These are phyloP conservation scores for Malania oleifera DNA, from an alignment of 164 flowering plant genomes.

Conservation along the genomic window DNA sequence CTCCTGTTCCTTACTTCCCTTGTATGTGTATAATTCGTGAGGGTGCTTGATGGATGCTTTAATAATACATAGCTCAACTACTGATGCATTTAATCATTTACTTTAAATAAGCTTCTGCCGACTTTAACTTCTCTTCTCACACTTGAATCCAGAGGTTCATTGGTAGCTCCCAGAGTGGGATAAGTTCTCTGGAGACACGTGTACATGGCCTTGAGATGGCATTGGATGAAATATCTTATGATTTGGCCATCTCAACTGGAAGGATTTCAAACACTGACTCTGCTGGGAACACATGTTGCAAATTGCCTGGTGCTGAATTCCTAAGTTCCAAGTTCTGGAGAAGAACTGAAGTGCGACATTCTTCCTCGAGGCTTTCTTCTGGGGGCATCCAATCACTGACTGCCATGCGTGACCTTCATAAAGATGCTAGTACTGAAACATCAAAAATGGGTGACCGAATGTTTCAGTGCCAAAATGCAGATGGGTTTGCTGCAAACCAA, in stretches of 20 bases:
- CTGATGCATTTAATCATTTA: too few relatives aligned
- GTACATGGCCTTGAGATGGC: conserved; percentile 85
- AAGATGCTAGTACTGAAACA: conserved; percentile 29
- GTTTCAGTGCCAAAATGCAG: conserved; percentile 37
- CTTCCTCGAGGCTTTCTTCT: conserved; percentile 40
- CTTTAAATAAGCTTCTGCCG: background rate
- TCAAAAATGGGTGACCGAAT: conserved; percentile 34
- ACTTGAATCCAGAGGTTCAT: conserved; percentile 54
- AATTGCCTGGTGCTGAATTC: conserved; percentile 73
- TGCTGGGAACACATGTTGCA: conserved; percentile 52
- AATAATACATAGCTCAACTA: too few relatives aligned
- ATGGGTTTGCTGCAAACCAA: conserved; percentile 69
- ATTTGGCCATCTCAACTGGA: conserved; percentile 65
- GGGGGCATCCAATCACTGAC: conserved; percentile 28
- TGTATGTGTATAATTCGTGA: too few relatives aligned
- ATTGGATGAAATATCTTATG: conserved; percentile 77
- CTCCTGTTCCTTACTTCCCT: too few relatives aligned
- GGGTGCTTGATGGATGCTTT: too few relatives aligned
- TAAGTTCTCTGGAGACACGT: conserved; percentile 82
- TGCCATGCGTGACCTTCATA: conserved; percentile 24
- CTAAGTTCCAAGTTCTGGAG: conserved; percentile 84
- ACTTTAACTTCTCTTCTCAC: background rate
- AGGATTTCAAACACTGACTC: conserved; percentile 39
- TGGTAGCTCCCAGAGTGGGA: conserved; percentile 79
- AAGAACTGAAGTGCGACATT: conserved; percentile 45